Conservation (phyloP, 768 basidiomycete genomes). For the Collybiopsis confluens region DNA sequence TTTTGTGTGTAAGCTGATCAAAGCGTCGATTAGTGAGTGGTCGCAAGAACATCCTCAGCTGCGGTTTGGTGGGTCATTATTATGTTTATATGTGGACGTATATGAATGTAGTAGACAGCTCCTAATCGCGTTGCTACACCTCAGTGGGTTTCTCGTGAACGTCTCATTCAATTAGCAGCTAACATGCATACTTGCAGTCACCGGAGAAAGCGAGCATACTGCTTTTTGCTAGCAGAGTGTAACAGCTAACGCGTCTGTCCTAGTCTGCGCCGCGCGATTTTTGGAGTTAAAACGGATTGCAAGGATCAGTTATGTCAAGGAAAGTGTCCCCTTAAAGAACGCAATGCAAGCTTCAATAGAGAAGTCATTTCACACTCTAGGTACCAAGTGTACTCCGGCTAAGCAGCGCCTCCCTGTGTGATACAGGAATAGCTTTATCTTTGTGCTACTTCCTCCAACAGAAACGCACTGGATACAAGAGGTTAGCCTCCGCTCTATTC, state of each 20-base stretch:
- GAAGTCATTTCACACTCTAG: slow-evolving; percentile 8
- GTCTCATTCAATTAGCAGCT: neutral
- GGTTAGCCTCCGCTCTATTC: slow-evolving; percentile 12
- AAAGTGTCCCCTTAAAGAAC: slow-evolving; percentile 2
- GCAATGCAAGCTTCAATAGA: neutral
- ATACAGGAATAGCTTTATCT: slow-evolving; percentile 26
- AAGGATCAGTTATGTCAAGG: slow-evolving; percentile 23
- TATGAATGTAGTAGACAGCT: slow-evolving; percentile 15
- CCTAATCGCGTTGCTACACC: slow-evolving; percentile 23
- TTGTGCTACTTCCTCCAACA: slow-evolving; percentile 26
- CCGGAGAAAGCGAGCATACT: slow-evolving; percentile 22
- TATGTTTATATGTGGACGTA: neutral
- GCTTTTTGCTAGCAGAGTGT: no score
- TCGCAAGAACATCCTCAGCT: slow-evolving; percentile 15
- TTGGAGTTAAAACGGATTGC: slow-evolving; percentile 22
- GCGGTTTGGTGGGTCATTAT: slow-evolving; percentile 14
- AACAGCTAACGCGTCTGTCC: neutral
- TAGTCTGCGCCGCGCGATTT: slow-evolving; percentile 26
- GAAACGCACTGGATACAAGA: slow-evolving; percentile 29
- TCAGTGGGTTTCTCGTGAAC: slow-evolving; percentile 16
- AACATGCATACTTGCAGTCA: slow-evolving; percentile 14
- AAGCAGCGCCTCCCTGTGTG: slow-evolving; percentile 26
- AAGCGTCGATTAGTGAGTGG: slow-evolving; percentile 19
- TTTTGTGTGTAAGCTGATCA: neutral
- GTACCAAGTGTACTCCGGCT: slow-evolving; percentile 26